Evolutionary conservation across 2,329 filamentous ascomycete species (phyloP), one percentile per base, ranked within the genome.

Genomic region (Xylaria sp.): DNA sequence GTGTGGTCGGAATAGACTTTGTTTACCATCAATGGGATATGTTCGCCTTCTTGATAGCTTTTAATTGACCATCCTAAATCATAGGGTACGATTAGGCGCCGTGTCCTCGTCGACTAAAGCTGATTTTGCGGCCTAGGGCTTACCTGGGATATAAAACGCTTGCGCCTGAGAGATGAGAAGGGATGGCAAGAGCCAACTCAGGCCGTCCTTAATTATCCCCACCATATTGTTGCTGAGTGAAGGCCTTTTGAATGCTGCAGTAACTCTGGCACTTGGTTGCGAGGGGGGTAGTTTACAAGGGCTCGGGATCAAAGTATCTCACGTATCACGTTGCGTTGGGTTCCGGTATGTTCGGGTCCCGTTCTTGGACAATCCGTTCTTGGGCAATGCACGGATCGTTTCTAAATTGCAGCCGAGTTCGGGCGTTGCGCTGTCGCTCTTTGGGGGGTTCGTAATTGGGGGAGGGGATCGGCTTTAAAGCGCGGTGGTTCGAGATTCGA

Each of bases 1-100:
- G 92, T 96, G 75, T 92, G 90, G 81, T 97, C 93, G 64, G 93
- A 97, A 81, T 94, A 97, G 75, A 94, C 90, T 80, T 97, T 97
- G 83, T 97, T 97, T 72, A 96, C 92, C 65, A 95, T 89, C n/a
- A 97, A 85, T 0, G 93, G 93, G 47, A 97, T 91, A 12, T 89
- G 84, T 74, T 97, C 92, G 78, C 89, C 87, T 71, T 94, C 88
- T 72, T 86, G 86, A 79, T 97, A 97, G 76, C 89, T 93, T 77
- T 90, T 92, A 77, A 94, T 90, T 5, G 93, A 97, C 86, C 92
- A 96, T 73, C 93, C 93, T 86, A 72, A 58, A 59, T 54, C 60
- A 51, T 29, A 12, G 51, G 25, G 50, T 27, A 32, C 40, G n/a
- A 70, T 74, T 57, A 71, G 65, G 69, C 54, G 61, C 74, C 65